These are phyloP conservation scores for Alternaria incomplexa DNA, from an alignment of 2,329 filamentous ascomycete genomes.

Conservation along the genomic window DNA sequence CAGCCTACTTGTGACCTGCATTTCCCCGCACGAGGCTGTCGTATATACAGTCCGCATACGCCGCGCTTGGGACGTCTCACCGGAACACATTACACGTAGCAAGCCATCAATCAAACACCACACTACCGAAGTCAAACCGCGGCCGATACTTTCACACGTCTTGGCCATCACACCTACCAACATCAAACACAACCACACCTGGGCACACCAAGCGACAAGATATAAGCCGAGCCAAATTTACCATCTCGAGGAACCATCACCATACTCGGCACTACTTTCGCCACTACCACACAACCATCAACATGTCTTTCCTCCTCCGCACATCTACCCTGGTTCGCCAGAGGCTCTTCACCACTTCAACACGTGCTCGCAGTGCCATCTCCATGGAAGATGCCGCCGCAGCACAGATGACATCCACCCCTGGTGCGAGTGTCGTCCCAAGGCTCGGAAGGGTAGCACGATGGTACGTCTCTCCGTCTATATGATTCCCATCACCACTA, in stretches of 20 bases:
- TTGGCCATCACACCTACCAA: constrained; percentile 15
- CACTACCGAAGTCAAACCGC: constrained; percentile 18
- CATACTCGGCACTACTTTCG: neutral
- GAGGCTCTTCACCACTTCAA: constrained; percentile 39
- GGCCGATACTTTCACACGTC: constrained; percentile 23
- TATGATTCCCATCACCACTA: neutral
- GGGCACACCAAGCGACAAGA: neutral
- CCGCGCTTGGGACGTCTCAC: constrained; percentile 20
- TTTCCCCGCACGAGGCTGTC: constrained; percentile 30
- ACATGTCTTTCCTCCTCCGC: constrained; percentile 39
- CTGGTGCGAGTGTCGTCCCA: constrained; percentile 29
- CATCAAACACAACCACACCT: neutral
- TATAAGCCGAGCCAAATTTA: constrained; percentile 12
- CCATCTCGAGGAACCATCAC: constrained; percentile 1
- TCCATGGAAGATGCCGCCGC: constrained; percentile 31
- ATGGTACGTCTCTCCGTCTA: constrained; percentile 30
- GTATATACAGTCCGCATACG: constrained; percentile 31
- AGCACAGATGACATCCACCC: constrained; percentile 30
- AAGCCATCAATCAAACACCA: constrained; percentile 15
- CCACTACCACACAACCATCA: constrained; percentile 13
- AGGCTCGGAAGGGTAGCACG: constrained; percentile 40
- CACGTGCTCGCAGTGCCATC: constrained; percentile 32
- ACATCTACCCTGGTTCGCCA: constrained; percentile 30
- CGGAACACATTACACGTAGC: constrained; percentile 20
- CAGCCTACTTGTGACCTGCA: constrained; percentile 35